phyloP scores from a whole-genome alignment of 345 rosid genomes.

The Trapa incisa region DNA sequence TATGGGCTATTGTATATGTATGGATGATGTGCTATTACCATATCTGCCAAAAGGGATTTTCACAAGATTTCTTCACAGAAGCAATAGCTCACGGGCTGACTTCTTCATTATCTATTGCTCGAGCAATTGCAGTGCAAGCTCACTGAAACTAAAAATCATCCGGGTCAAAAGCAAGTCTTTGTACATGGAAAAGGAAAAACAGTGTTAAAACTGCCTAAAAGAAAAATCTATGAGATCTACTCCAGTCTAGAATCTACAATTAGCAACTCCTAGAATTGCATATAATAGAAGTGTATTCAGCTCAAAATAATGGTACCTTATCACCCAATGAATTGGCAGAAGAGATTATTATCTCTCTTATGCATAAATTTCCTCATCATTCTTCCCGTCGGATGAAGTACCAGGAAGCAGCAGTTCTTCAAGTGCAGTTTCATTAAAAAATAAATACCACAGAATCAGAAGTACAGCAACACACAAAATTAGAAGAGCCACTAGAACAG shows the following conservation, averaged over 20 bases:
- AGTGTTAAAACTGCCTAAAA: neutral
- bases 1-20: neutral
- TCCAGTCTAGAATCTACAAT: neutral
- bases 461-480: neutral
- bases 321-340: slow-evolving; percentile 24
- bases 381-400: slow-evolving; percentile 14
- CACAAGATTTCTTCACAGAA: too few species aligned
- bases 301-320: slow-evolving; percentile 25
- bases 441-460: slow-evolving; percentile 1
- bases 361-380: slow-evolving; percentile 31
- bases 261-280: neutral
- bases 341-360: slow-evolving; percentile 38
- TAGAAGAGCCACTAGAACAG: neutral
- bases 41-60: too few species aligned
- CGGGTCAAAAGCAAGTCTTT: too few species aligned
- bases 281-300: neutral
- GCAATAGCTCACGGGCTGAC: too few species aligned
- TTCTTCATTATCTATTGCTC: too few species aligned
- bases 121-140: too few species aligned
- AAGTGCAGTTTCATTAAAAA: slow-evolving; percentile 12
- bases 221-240: neutral
- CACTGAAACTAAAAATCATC: too few species aligned
- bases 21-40: neutral
- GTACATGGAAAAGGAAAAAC: too few species aligned
- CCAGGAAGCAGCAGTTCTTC: slow-evolving; percentile 31